A percentile compares a stretch with the other conserved stretches of the same genome.
Evolutionary conservation across 352 stramenopile genomes (phyloP).

Genomic region (Hyaloperonospora arabidopsidis): DNA sequence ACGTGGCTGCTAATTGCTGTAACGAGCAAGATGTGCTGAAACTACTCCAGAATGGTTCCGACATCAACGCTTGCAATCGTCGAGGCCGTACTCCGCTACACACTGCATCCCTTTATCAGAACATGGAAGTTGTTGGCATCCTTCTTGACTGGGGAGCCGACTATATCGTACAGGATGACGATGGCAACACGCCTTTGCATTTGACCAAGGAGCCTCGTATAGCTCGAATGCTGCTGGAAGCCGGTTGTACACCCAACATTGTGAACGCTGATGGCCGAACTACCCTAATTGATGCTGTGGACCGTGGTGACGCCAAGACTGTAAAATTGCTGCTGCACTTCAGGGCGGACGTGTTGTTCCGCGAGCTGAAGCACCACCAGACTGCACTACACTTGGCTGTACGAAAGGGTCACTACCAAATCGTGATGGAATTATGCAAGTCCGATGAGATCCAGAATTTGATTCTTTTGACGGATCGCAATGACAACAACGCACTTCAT

Average conservation of each 20-base stretch:
- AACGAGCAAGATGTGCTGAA: conserved; percentile 82
- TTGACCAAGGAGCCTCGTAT: conserved; percentile 73
- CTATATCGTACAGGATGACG: conserved; percentile 65
- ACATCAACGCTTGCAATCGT: conserved; percentile 79
- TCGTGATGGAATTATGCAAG: conserved; percentile 83
- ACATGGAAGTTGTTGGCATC: conserved; percentile 75
- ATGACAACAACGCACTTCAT: conserved; percentile 80
- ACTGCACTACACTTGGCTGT: conserved; percentile 76
- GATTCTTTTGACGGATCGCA: conserved; percentile 68
- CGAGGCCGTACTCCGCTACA: conserved; percentile 72
- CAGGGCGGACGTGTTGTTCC: conserved; percentile 80
- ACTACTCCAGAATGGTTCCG: conserved; percentile 79
- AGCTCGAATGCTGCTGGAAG: conserved; percentile 71
- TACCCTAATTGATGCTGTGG: conserved; percentile 70
- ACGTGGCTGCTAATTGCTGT: conserved; percentile 81
- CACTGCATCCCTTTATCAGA: conserved; percentile 74
- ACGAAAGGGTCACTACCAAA: conserved; percentile 77
- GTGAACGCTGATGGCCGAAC: conserved; percentile 75
- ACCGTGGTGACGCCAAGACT: conserved; percentile 61
- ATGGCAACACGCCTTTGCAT: conserved; percentile 81
- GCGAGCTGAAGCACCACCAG: conserved; percentile 80
- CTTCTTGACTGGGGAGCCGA: conserved; percentile 78
- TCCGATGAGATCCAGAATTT: conserved; percentile 51
- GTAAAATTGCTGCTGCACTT: conserved; percentile 76
- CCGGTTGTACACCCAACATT: conserved; percentile 77